Evolutionary conservation across 768 basidiomycete species (phyloP), one percentile per base, ranked within the genome.

Genomic region (Lyophyllum semitale): DNA sequence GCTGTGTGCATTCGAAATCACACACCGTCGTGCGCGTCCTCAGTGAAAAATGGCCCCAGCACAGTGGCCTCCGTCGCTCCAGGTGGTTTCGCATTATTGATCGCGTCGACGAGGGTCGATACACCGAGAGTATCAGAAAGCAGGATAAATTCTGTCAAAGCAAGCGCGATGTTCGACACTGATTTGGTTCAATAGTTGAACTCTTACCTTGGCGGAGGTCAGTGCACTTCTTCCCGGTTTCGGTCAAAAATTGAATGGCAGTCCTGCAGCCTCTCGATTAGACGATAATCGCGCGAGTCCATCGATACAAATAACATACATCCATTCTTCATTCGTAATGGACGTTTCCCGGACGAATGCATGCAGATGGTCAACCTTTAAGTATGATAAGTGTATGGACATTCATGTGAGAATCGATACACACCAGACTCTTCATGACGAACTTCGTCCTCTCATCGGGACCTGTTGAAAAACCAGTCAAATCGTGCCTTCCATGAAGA

Each of bases 261-360:
- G 78, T 68, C 74, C 78, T 81, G 45, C 5, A 23, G 27, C 33
- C 15, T 49, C 29, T 44, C 32, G 15, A 25, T 59, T 6, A 57
- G 53, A 52, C 1, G 33, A 15, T 27, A 23, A 17, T 23, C 3
- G 25, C 3, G 26, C 13, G 26, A 15, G 18, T 37, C 7, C 27
- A 29, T 13, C 12, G 18, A n/a, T 8, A 42, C 8, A 8, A 17
- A 49, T 9, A 15, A 26, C 76, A 15, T 60, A 79, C 87, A 87
- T 87, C 93, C 93, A 95, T 75, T 95, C 93, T 2, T 93, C 88
- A 1, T 84, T 88, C 17, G 91, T 91, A 48, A 94, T 69, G 54
- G 83, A 79, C 1, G 89, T 88, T 68, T 93, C 91, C 41, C 76
- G 77, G 22, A 91, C 75, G 59, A 91, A 91, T 35, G 83, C 79